Evolutionary conservation across 495 filamentous ascomycete species (phyloP), one percentile per base, ranked within the genome.

Genomic region (Podospora fimiseda): DNA sequence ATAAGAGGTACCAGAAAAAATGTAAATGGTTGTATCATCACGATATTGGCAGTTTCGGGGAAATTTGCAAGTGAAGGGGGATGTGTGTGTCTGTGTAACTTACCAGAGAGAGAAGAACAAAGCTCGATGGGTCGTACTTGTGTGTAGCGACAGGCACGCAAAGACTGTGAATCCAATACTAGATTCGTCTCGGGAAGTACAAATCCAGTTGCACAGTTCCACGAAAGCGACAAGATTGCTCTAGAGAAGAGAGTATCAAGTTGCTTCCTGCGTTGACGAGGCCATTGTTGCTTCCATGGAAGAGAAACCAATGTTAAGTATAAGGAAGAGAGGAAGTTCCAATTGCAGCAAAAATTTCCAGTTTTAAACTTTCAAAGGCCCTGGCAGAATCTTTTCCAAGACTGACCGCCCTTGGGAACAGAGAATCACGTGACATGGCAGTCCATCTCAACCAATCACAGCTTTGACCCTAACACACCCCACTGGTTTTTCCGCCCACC

Each of bases 1-100:
- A 80, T 79, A 80, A 82, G 80, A 81, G 80, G 79, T 82, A 76
- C 78, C 79, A 81, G 77, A 82, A 80, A 68, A 58, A 64, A 64
- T 60, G 60, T 65, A 57, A 55, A 60, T 55, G 70, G 51, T 43
- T 60, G 44, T 43, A 67, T 81, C 76, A 81, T 82, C 76, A 79
- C 67, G 54, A 49, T 23, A 38, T 27, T 58, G 65, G 60, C 46
- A 40, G 44, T 42, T 18, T 22, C 21, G 14, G 50, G 43, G 48
- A 39, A 50, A 33, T 47, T 38, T 30, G 19, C 15, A 23, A 38
- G 53, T 2, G 43, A 24, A 16, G 38, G 23, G 11, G 15, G 36
- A 15, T 11, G 18, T 13, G 19, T 1, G 19, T 45, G 43, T 52
- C 52, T 48, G 44, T n/a, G 45, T 2, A 50, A 49, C 53, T 53